Percentiles rank a stretch among this genome's conserved stretches.
These are phyloP conservation scores for Aspergillus nanangensis DNA, from an alignment of 495 filamentous ascomycete genomes.

Conservation along the genomic window DNA sequence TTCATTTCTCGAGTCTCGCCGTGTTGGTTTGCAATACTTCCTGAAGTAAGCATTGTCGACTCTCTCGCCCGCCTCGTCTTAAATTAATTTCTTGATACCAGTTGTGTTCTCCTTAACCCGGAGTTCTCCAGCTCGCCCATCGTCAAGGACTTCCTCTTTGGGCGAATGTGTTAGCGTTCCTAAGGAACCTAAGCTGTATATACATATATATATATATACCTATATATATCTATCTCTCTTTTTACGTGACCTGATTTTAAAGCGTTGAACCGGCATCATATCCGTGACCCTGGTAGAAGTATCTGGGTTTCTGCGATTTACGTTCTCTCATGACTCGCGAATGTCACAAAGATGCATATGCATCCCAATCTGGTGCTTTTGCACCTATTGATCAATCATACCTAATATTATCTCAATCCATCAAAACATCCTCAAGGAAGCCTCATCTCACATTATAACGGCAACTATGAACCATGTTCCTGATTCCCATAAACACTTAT, in stretches of 20 bases:
- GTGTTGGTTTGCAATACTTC: conserved; percentile 64
- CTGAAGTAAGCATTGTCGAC: conserved; percentile 52
- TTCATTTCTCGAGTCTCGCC: conserved; percentile 61
- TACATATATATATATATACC: not conserved
- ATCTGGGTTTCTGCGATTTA: no score
- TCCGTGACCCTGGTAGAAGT: no score
- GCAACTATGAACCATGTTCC: no score
- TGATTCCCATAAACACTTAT: no score
- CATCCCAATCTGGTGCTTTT: no score
- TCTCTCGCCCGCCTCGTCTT: not conserved
- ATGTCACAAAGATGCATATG: no score
- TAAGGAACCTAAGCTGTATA: conserved; percentile 1
- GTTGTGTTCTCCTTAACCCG: conserved; percentile 63
- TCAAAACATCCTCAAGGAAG: not conserved
- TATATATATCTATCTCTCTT: no score
- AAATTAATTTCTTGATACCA: no score
- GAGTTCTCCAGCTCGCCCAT: conserved; percentile 65
- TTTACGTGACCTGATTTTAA: conserved; percentile 8
- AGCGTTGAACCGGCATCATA: not conserved
- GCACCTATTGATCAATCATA: no score
- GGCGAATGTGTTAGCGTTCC: conserved; percentile 26
- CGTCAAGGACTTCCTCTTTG: conserved; percentile 68
- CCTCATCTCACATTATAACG: no score
- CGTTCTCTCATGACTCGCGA: no score
- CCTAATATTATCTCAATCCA: not conserved